A percentile compares a stretch with the other conserved stretches of the same genome.
Conservation (phyloP, 1,139 yeast genomes). For the Suhomyces bokatorum region DNA sequence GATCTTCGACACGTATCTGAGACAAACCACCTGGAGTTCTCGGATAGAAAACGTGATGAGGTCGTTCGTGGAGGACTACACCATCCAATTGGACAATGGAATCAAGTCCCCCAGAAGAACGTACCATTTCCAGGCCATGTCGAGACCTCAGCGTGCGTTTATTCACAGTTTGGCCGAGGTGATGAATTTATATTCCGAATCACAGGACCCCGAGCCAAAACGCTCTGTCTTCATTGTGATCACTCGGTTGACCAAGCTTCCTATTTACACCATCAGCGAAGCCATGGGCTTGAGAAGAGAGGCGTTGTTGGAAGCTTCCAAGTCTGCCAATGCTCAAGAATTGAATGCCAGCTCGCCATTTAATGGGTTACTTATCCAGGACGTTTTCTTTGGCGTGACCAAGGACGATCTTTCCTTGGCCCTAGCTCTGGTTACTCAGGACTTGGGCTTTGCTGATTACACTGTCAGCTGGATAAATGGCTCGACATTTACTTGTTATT, state of each 20-base stretch:
- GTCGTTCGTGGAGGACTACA: conserved; percentile 44
- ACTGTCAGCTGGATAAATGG: conserved; percentile 42
- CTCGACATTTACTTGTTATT: conserved; percentile 46
- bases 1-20: conserved; percentile 43
- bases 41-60: conserved; percentile 57
- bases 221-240: conserved; percentile 66
- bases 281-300: conserved; percentile 33
- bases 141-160: conserved; percentile 64
- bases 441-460: conserved; percentile 23
- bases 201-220: conserved; percentile 81
- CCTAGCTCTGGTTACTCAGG: conserved; percentile 25
- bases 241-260: conserved; percentile 35
- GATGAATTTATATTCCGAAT: conserved; percentile 62
- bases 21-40: conserved; percentile 64
- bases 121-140: conserved; percentile 74
- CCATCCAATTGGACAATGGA: conserved; percentile 19
- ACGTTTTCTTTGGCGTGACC: conserved; percentile 55
- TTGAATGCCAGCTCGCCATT: conserved; percentile 18
- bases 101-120: conserved; percentile 22
- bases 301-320: conserved; percentile 27
- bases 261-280: conserved; percentile 30
- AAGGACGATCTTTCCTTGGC: conserved; percentile 43
- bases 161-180: conserved; percentile 66
- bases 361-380: conserved; percentile 58
- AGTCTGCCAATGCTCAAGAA: conserved; percentile 22